Evolutionary conservation across 2,329 filamentous ascomycete species (phyloP), one percentile per base, ranked within the genome.

Genomic region (Xylaria sp.): DNA sequence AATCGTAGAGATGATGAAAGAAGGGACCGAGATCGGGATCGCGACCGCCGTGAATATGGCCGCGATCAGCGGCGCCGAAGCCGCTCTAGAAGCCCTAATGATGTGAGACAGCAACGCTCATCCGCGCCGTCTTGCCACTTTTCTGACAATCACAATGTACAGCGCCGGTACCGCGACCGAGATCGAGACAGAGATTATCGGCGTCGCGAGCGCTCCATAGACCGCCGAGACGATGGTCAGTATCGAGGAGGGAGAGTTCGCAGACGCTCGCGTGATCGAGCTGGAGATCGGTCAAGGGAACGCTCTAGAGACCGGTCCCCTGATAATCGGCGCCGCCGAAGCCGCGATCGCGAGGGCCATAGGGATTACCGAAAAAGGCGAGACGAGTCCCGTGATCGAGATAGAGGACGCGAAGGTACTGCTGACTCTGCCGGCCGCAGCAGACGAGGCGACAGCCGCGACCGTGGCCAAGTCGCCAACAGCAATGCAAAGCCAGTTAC

Each of bases 331-430:
- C 80, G 83, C 61, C 79, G 80, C 59, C 78, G 84, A 71, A 87
- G 87, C 73, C 84, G 87, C 68, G 89, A 91, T 55, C 69, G 69
- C 57, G 67, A 70, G 57, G 80, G 72, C 62, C 77, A 79, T 57
- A 74, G 86, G 72, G 86, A 90, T 68, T 79, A 84, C 69, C 86
- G 86, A 71, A 76, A 78, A 69, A 87, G 86, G 78, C 86, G 87
- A 81, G 89, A 91, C 75, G 87, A 87, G 70, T 90, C 86, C 73
- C 83, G 83, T 73, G 88, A 90, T 70, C 83, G 82, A 72, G 78
- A 76, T 70, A 82, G 80, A 72, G 81, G 80, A 68, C 84, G 83
- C 73, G 89, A 88, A 74, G 84, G 82, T 74, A 89, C 88, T 75
- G 81, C 84, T 81, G 88, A 91, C 76, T 86, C 87, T 68, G 83